These are phyloP conservation scores for Ceratobasidium sp. DNA, from an alignment of 1,284 basidiomycete species.

Conservation along the genomic window DNA sequence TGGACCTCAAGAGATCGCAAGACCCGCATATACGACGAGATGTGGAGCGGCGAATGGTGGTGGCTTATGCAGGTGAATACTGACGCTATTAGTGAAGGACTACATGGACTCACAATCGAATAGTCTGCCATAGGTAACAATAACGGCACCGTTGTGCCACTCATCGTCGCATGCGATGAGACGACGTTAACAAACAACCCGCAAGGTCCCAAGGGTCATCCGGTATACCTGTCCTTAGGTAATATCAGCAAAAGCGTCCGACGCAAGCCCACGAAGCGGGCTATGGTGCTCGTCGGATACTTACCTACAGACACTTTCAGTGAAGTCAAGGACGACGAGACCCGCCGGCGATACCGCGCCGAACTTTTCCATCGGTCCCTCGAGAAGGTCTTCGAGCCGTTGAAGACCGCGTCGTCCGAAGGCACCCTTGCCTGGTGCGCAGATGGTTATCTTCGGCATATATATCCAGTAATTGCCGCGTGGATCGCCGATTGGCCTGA, in stretches of 20 bases:
- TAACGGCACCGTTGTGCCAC: conserved; percentile 16
- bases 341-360: background rate
- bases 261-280: conserved; percentile 21
- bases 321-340: background rate
- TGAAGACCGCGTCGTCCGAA: background rate
- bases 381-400: conserved; percentile 25
- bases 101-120: too few species aligned
- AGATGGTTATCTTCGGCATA: conserved; percentile 24
- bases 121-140: background rate
- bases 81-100: too few species aligned
- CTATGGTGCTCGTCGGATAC: conserved; percentile 37
- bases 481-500: conserved; percentile 25
- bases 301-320: conserved; percentile 16
- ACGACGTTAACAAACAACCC: background rate
- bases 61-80: conserved; percentile 30
- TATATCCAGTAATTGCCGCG: conserved; percentile 40
- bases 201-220: background rate
- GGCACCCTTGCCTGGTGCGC: conserved; percentile 13
- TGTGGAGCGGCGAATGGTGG: conserved; percentile 39
- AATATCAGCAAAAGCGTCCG: conserved; percentile 37
- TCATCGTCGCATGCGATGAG: background rate
- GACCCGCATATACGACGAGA: background rate
- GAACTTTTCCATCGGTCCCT: conserved; percentile 46
- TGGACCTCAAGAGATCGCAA: conserved; percentile 1
- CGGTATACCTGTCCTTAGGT: conserved; percentile 12